These are phyloP conservation scores for Epichloe elymi DNA, from an alignment of 2,329 filamentous ascomycete species.

Conservation along the genomic window DNA sequence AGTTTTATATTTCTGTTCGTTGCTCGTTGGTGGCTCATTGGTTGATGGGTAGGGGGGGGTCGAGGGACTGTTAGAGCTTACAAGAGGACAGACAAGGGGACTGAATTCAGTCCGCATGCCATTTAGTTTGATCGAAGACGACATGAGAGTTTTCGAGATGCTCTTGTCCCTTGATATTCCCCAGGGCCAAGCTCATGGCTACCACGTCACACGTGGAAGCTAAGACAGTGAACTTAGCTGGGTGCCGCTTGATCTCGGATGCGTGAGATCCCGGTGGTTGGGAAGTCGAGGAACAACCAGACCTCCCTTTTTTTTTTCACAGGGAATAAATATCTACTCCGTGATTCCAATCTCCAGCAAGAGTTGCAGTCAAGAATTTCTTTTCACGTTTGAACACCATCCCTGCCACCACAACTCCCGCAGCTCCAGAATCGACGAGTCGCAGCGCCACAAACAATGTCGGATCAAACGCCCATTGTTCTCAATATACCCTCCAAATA, in stretches of 20 bases:
- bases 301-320: background rate
- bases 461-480: constrained; percentile 11
- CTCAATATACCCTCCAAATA: constrained; percentile 36
- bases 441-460: constrained; percentile 6
- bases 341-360: background rate
- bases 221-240: background rate
- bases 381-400: background rate
- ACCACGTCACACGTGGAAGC: too few species aligned
- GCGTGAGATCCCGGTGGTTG: constrained; percentile 1
- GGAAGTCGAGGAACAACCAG: background rate
- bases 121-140: too few species aligned
- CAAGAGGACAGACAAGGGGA: too few species aligned
- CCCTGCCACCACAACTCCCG: background rate
- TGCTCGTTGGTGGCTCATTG: too few species aligned
- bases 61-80: too few species aligned
- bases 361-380: too few species aligned
- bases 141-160: too few species aligned
- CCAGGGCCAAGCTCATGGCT: too few species aligned
- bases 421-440: background rate
- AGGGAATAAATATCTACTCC: too few species aligned
- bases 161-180: too few species aligned
- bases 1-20: too few species aligned
- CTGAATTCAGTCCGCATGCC: too few species aligned
- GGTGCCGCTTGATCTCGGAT: background rate
- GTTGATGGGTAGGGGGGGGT: background rate